Base-by-base conservation (phyloP, 1,284 basidiomycete genomes). In the Ganoderma multipileum region DNA sequence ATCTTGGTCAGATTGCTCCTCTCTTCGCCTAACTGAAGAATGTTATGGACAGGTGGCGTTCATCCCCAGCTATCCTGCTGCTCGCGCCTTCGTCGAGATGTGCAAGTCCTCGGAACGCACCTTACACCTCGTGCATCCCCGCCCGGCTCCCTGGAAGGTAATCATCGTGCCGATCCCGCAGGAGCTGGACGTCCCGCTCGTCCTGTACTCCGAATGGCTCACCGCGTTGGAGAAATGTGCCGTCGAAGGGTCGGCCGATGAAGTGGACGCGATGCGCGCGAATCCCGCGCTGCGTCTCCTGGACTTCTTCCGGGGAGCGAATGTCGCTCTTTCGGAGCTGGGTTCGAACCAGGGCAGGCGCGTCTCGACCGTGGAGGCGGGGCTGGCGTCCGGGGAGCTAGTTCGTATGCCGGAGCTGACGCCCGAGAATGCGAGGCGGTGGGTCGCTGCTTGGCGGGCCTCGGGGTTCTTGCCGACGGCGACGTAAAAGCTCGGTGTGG, bases 91-190 rank as follows among this genome's bases (percentile, higher is more conserved):
- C 33, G 36, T 73, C 2, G 77, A 78, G 44, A 73, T 75, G 71
- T 69, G 73, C 1, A 50, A 68, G 18, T 61, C 73, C 2, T 41
- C 64, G 2, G 23, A 62, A 12, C 55, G 58, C 2, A 44, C 76
- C 28, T 55, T 79, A 3, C 76, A 79, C 61, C 74, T 79, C 36
- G 75, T 76, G 1, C 78, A 79, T 61, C 76, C 78, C 0, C 54
- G 58, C 18, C 73, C 72, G 1, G 66, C 71, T 16, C 62, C 68
- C 5, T 77, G 75, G 74, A 55, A 60, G 14, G 54, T 55, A 5
- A 36, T 76, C 54, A 50, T 76, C 1, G 38, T 61, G 3, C 65
- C 67, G 2, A 68, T 77, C 54, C 62, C 76, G 0, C 16, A 62
- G 20, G 58, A 69, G 26, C 71, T 77, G 16, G 39, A 52, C 14